phyloP scores from a whole-genome alignment of 1,284 basidiomycete genomes.

The Melanopsichium pennsylvanicum region DNA sequence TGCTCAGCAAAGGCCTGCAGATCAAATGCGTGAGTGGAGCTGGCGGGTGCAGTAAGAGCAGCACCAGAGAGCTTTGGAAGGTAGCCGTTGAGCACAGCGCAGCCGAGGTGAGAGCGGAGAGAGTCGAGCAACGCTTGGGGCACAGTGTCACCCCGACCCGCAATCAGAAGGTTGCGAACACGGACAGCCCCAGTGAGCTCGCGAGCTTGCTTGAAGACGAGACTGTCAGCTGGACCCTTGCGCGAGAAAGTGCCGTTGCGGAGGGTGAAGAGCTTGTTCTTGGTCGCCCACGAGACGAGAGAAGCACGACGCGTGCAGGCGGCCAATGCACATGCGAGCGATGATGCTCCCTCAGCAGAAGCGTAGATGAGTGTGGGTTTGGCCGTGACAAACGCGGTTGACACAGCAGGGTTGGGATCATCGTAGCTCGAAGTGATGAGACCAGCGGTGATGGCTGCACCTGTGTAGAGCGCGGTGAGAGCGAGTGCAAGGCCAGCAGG shows the following conservation, averaged over 20 bases:
- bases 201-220: constrained; percentile 40
- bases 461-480: constrained; percentile 58
- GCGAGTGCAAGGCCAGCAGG: constrained; percentile 52
- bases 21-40: constrained; percentile 57
- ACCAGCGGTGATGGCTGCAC: constrained; percentile 49
- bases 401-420: constrained; percentile 33
- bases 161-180: constrained; percentile 39
- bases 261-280: constrained; percentile 49
- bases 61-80: constrained; percentile 26
- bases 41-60: constrained; percentile 45
- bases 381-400: constrained; percentile 10
- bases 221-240: constrained; percentile 35
- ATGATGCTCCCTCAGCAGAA: constrained; percentile 40
- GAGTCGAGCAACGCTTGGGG: constrained; percentile 57
- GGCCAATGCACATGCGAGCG: constrained; percentile 44
- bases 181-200: constrained; percentile 13
- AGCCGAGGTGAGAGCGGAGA: constrained; percentile 57
- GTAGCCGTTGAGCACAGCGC: constrained; percentile 57
- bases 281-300: constrained; percentile 22
- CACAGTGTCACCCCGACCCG: constrained; percentile 32
- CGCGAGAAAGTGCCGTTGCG: constrained; percentile 50
- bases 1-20: constrained; percentile 60
- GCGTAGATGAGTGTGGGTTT: constrained; percentile 55
- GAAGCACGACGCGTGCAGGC: constrained; percentile 22
- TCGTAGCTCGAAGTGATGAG: constrained; percentile 34